Conservation (phyloP, 768 basidiomycete genomes). For the Hypsizygus marmoreus region DNA sequence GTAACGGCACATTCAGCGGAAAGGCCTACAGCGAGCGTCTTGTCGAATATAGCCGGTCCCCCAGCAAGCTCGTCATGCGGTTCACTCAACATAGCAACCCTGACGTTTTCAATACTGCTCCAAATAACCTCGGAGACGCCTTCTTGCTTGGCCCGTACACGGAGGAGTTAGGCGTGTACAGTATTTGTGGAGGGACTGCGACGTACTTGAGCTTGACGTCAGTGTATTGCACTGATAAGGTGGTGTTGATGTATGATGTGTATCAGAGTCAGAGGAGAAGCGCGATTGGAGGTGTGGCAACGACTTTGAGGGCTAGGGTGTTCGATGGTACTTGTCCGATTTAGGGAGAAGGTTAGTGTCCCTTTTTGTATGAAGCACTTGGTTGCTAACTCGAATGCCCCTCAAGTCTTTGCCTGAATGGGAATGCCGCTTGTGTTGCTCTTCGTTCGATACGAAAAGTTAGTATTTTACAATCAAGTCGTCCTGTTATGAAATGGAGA, state of each 20-base stretch:
- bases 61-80: constrained; percentile 1
- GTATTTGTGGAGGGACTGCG: constrained; percentile 15
- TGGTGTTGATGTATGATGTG: background rate
- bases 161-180: constrained; percentile 9
- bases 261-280: constrained; percentile 1
- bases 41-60: background rate
- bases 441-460: too few species aligned
- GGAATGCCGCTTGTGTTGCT: too few species aligned
- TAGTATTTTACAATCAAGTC: too few species aligned
- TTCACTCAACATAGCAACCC: background rate
- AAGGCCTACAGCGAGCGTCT: constrained; percentile 6
- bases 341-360: too few species aligned
- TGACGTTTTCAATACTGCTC: background rate
- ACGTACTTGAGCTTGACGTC: constrained; percentile 12
- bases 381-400: too few species aligned
- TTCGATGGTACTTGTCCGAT: constrained; percentile 16
- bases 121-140: background rate
- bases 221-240: constrained; percentile 5
- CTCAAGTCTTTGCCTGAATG: too few species aligned
- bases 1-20: background rate
- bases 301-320: constrained; percentile 4
- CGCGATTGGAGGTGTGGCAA: constrained; percentile 1
- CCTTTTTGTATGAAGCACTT: too few species aligned
- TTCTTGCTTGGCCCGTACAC: constrained; percentile 2
- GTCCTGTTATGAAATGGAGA: too few species aligned